phyloP scores from a whole-genome alignment of 2,329 filamentous ascomycete genomes.

The Pseudogymnoascus sp. region DNA sequence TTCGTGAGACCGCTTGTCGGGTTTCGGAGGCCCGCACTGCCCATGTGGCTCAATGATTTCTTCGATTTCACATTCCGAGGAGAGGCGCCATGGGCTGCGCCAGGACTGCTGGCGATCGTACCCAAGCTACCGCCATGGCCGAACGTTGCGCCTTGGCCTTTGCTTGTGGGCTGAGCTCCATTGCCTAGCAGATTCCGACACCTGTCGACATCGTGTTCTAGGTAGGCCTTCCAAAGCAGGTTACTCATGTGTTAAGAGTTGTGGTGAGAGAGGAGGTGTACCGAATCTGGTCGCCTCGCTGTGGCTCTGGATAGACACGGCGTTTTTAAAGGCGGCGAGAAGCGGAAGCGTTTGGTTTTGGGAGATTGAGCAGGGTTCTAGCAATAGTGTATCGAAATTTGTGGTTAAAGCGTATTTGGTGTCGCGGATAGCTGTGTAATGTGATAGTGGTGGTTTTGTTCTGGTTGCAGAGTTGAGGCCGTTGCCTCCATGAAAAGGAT shows the following conservation, averaged over 20 bases:
- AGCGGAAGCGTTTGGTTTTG: conserved; percentile 24
- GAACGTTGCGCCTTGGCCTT: conserved; percentile 40
- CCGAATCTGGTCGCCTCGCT: conserved; percentile 60
- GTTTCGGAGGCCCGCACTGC: conserved; percentile 36
- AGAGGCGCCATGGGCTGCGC: conserved; percentile 34
- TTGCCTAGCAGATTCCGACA: conserved; percentile 78
- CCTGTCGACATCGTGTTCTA: conserved; percentile 93
- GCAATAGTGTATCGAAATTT: conserved; percentile 6
- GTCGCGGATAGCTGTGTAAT: background rate
- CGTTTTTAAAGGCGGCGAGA: conserved; percentile 74
- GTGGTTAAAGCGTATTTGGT: background rate
- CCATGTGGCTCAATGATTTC: conserved; percentile 43
- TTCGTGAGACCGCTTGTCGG: conserved; percentile 37
- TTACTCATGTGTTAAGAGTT: conserved; percentile 71
- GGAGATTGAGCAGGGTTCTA: conserved; percentile 35
- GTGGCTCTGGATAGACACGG: conserved; percentile 79
- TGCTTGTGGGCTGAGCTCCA: conserved; percentile 42
- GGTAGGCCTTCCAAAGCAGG: conserved; percentile 91
- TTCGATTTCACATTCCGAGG: conserved; percentile 44
- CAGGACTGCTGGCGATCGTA: conserved; percentile 28
- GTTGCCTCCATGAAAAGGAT: background rate
- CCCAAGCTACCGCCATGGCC: conserved; percentile 34
- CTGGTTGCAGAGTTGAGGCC: background rate
- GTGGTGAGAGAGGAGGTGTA: conserved; percentile 29
- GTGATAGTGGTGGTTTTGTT: background rate